Conservation (phyloP, 306 rosid genomes). For the Quercus variabilis region DNA sequence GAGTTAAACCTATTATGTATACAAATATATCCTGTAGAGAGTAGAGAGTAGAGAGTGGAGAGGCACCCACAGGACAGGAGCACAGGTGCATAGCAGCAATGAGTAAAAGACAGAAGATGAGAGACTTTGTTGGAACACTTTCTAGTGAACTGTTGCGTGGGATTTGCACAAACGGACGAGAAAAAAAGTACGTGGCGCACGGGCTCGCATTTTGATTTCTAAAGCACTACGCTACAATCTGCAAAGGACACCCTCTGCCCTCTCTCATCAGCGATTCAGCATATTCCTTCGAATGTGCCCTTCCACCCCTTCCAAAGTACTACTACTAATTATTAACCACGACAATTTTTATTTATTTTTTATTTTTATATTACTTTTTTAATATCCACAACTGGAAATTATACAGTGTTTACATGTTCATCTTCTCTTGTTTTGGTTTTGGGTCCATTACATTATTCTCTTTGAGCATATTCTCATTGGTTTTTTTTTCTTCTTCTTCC, state of each 20-base stretch:
- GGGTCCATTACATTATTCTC: too few relatives aligned
- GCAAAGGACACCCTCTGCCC: neutral
- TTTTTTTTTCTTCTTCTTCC: too few relatives aligned
- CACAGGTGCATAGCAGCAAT: neutral
- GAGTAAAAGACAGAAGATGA: neutral
- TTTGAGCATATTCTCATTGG: too few relatives aligned
- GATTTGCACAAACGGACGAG: neutral
- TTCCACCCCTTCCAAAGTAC: neutral
- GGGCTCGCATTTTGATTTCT: constrained; percentile 32
- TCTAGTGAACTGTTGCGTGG: constrained; percentile 33
- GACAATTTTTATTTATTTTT: neutral
- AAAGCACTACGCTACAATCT: constrained; percentile 9
- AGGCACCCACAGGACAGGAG: neutral
- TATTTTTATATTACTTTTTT: neutral
- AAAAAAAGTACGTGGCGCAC: constrained; percentile 60
- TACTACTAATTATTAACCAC: neutral
- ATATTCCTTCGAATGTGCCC: constrained; percentile 71
- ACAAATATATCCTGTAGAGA: too few relatives aligned
- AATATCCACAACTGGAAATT: neutral
- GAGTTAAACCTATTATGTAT: too few relatives aligned
- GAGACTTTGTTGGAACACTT: constrained; percentile 11
- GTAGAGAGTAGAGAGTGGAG: neutral
- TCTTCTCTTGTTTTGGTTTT: neutral
- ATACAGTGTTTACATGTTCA: neutral
- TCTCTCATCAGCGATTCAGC: constrained; percentile 34